Percentiles rank a stretch among this genome's conserved stretches.
Conservation (phyloP, 345 rosid genomes). For the Eucalyptus regnans region DNA sequence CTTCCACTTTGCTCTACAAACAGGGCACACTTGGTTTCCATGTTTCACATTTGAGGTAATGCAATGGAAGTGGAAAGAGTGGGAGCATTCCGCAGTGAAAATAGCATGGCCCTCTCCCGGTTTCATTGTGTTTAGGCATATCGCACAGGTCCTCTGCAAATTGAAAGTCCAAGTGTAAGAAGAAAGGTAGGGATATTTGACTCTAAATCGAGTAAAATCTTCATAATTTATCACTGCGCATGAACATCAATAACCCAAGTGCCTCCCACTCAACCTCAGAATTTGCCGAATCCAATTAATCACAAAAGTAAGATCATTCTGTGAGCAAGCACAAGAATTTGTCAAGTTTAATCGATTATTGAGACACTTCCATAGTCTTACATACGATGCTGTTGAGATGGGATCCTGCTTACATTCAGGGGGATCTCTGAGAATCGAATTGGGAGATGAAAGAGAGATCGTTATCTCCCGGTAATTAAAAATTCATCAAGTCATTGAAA, state of each 20-base stretch:
- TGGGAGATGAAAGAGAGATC: neutral
- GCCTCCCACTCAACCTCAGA: neutral
- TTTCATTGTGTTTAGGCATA: constrained; percentile 72
- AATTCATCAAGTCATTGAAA: neutral
- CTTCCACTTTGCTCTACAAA: constrained; percentile 92
- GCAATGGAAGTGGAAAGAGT: constrained; percentile 95
- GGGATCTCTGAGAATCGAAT: neutral
- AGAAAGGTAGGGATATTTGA: neutral
- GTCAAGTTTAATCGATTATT: neutral
- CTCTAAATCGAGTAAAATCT: neutral
- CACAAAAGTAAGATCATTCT: neutral
- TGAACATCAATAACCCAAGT: neutral
- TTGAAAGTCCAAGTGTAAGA: constrained; percentile 2
- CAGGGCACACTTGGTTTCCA: constrained; percentile 90
- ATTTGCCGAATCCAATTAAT: neutral
- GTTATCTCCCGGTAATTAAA: neutral
- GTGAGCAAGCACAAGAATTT: neutral
- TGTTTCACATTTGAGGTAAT: constrained; percentile 85
- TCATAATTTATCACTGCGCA: constrained; percentile 1
- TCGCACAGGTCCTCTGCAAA: constrained; percentile 81
- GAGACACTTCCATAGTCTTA: neutral
- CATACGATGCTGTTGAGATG: neutral
- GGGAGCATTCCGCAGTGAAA: constrained; percentile 96
- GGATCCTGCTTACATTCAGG: neutral
- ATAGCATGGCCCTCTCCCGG: constrained; percentile 86